Evolutionary conservation across 2,329 filamentous ascomycete species (phyloP).

Genomic region (Alternaria sp.): DNA sequence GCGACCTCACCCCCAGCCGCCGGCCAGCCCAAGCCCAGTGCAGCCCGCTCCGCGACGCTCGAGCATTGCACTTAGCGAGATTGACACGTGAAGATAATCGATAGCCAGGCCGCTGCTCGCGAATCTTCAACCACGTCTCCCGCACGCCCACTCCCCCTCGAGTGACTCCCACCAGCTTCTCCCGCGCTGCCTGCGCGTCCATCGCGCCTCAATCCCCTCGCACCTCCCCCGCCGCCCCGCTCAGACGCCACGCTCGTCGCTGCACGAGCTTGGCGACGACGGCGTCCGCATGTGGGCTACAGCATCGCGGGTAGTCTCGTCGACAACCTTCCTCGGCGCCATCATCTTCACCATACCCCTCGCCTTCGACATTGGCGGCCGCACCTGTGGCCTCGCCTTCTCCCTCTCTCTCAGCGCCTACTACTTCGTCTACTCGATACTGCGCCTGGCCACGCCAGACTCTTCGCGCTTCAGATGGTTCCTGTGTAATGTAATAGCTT

Average conservation of each 20-base stretch:
- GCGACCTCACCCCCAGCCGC: not conserved
- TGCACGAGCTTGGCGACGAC: slow-evolving; percentile 55
- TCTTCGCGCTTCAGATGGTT: slow-evolving; percentile 76
- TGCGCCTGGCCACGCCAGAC: slow-evolving; percentile 82
- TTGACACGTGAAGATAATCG: slow-evolving; percentile 46
- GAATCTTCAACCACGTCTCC: slow-evolving; percentile 22
- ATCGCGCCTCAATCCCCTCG: slow-evolving; percentile 25
- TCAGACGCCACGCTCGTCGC: slow-evolving; percentile 50
- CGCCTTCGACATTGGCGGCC: slow-evolving; percentile 96
- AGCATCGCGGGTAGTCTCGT: slow-evolving; percentile 78
- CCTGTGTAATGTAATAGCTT: slow-evolving; percentile 71
- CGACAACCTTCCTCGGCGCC: slow-evolving; percentile 84
- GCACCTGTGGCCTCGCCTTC: slow-evolving; percentile 92
- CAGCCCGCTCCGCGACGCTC: slow-evolving; percentile 10
- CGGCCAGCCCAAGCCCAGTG: slow-evolving; percentile 3
- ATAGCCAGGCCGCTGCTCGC: slow-evolving; percentile 12
- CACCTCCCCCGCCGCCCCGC: slow-evolving; percentile 25
- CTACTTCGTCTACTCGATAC: slow-evolving; percentile 85
- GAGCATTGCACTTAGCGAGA: slow-evolving; percentile 7
- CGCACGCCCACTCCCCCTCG: slow-evolving; percentile 13
- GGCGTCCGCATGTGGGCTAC: slow-evolving; percentile 71
- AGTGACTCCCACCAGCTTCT: slow-evolving; percentile 22
- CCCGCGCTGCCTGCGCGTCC: slow-evolving; percentile 41
- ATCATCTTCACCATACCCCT: slow-evolving; percentile 96
- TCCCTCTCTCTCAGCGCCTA: slow-evolving; percentile 87